A percentile compares a stretch with the other conserved stretches of the same genome.
Conservation (phyloP, 2,329 filamentous ascomycete species). For the Neopestalotiopsis clavispora region DNA sequence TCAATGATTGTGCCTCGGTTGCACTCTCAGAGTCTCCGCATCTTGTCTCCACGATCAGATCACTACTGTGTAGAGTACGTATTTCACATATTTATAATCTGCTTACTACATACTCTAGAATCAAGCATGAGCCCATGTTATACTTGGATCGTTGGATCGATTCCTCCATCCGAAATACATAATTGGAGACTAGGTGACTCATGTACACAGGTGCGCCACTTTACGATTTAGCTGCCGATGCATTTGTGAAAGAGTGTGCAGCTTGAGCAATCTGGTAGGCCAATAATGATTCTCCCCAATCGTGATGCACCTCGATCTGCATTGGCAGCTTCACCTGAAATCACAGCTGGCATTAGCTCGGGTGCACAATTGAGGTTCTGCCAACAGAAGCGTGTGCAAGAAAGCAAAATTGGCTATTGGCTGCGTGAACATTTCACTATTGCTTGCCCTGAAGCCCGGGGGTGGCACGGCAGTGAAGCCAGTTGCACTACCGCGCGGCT, state of each 20-base stretch:
- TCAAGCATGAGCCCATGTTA: neutral
- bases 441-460: neutral
- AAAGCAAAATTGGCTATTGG: neutral
- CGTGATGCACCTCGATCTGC: neutral
- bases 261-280: neutral
- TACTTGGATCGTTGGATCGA: neutral
- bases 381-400: neutral
- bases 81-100: neutral
- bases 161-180: neutral
- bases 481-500: slow-evolving; percentile 15
- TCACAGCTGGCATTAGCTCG: slow-evolving; percentile 6
- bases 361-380: neutral
- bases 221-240: neutral
- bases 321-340: slow-evolving; percentile 16
- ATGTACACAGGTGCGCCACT: neutral
- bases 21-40: neutral
- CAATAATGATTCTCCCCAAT: neutral
- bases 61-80: neutral
- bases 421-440: neutral
- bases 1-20: neutral
- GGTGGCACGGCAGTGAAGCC: neutral
- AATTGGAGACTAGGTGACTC: neutral
- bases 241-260: neutral
- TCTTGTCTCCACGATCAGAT: neutral
- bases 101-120: neutral